phyloP scores from a whole-genome alignment of 2,329 filamentous ascomycete genomes.

The Aureobasidium vineae region DNA sequence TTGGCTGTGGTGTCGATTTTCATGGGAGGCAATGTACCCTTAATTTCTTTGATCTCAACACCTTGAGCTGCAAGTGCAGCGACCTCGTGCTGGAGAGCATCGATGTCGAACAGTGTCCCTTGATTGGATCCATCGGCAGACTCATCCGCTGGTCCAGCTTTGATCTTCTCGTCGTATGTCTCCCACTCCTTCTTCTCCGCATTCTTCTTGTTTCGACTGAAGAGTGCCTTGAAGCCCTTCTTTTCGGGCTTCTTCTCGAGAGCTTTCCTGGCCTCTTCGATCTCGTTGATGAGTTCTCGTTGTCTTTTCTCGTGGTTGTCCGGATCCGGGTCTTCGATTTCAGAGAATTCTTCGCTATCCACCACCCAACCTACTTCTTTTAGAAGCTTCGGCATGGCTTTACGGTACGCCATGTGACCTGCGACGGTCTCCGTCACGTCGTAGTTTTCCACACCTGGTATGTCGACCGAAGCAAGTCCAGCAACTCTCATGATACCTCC shows the following conservation, averaged over 20 bases:
- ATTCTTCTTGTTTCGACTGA: slow-evolving; percentile 75
- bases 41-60: slow-evolving; percentile 78
- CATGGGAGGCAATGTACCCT: slow-evolving; percentile 87
- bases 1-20: slow-evolving; percentile 57
- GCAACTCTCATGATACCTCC: slow-evolving; percentile 88
- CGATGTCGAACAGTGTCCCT: slow-evolving; percentile 85
- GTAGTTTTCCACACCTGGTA: slow-evolving; percentile 82
- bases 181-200: slow-evolving; percentile 87
- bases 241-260: slow-evolving; percentile 74
- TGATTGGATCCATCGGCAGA: slow-evolving; percentile 48
- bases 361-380: slow-evolving; percentile 88
- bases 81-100: slow-evolving; percentile 70
- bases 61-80: slow-evolving; percentile 75
- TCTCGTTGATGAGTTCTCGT: slow-evolving; percentile 91
- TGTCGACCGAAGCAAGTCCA: slow-evolving; percentile 73
- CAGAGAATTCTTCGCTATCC: slow-evolving; percentile 87
- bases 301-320: slow-evolving; percentile 87
- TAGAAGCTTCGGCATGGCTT: slow-evolving; percentile 83
- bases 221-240: slow-evolving; percentile 67
- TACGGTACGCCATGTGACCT: slow-evolving; percentile 94
- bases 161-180: slow-evolving; percentile 73
- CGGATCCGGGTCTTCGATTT: slow-evolving; percentile 96
- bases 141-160: slow-evolving; percentile 43
- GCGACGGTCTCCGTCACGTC: slow-evolving; percentile 81
- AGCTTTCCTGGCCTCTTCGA: slow-evolving; percentile 87